These are phyloP conservation scores for Coemansia sp. DNA, from an alignment of 192 early-diverging fungal species.

Conservation along the genomic window DNA sequence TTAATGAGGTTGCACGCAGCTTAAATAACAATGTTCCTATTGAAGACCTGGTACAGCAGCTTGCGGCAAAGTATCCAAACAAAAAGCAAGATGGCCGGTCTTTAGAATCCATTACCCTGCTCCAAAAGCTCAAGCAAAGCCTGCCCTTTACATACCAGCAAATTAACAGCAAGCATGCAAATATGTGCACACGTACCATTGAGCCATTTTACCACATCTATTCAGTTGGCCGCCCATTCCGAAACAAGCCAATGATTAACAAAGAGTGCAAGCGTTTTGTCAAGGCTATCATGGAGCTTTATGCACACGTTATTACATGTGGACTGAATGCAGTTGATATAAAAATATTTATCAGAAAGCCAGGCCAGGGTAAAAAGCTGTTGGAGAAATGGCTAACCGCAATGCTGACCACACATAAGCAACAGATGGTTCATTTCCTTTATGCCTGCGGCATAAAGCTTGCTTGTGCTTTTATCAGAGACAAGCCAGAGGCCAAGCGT, in stretches of 20 bases:
- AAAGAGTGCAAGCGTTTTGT: conserved; percentile 40
- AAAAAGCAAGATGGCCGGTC: conserved; percentile 29
- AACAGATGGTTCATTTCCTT: conserved; percentile 23
- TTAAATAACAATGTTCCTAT: conserved; percentile 6
- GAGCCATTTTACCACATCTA: conserved; percentile 24
- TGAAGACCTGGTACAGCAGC: conserved; percentile 2
- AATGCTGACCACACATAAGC: conserved; percentile 29
- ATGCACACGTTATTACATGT: not conserved
- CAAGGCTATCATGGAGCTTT: conserved; percentile 33
- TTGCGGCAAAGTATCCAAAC: conserved; percentile 23
- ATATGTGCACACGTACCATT: conserved; percentile 43
- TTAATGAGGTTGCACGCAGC: conserved; percentile 9
- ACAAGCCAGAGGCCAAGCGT: conserved; percentile 2
- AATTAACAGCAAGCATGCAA: conserved; percentile 45
- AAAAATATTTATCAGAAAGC: conserved; percentile 8
- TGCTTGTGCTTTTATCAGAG: conserved; percentile 12
- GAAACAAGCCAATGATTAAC: conserved; percentile 30
- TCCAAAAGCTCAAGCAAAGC: conserved; percentile 12
- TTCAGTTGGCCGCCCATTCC: conserved; percentile 19
- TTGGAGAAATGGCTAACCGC: conserved; percentile 36
- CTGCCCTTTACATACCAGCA: conserved; percentile 33
- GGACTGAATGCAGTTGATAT: not conserved
- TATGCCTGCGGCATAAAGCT: conserved; percentile 17
- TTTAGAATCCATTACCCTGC: conserved; percentile 13
- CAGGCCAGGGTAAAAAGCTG: conserved; percentile 25